Conservation (phyloP, 331 rosid genomes). For the Pyracantha coccinea region DNA sequence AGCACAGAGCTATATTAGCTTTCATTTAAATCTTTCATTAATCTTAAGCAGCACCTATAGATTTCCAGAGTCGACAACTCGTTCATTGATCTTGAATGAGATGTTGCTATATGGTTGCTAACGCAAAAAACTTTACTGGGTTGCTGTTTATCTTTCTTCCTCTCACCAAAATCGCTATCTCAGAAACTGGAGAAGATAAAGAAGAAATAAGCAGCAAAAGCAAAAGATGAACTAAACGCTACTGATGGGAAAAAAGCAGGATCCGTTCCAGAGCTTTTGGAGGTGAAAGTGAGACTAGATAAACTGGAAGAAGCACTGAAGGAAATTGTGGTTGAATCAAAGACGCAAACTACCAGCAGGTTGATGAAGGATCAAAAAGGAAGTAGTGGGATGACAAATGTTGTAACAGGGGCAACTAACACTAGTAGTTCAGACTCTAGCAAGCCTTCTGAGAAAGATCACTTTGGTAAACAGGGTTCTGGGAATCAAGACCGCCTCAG, state of each 20-base stretch:
- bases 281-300: slow-evolving; percentile 64
- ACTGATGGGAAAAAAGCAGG: slow-evolving; percentile 30
- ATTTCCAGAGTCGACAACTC: too few relatives aligned
- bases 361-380: slow-evolving; percentile 14
- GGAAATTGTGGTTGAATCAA: slow-evolving; percentile 58
- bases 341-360: slow-evolving; percentile 26
- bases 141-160: too few relatives aligned
- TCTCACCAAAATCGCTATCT: slow-evolving; percentile 6
- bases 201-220: slow-evolving; percentile 42
- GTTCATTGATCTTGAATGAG: too few relatives aligned
- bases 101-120: too few relatives aligned
- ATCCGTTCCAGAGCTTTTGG: slow-evolving; percentile 32
- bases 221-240: slow-evolving; percentile 2
- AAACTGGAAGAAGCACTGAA: slow-evolving; percentile 73
- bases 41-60: too few relatives aligned
- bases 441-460: slow-evolving; percentile 24
- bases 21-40: too few relatives aligned
- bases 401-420: slow-evolving; percentile 20
- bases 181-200: slow-evolving; percentile 68
- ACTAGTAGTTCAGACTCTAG: slow-evolving; percentile 16
- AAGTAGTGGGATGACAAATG: slow-evolving; percentile 20
- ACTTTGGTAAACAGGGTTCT: slow-evolving; percentile 17
- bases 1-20: too few relatives aligned
- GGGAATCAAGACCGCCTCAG: slow-evolving; percentile 17
- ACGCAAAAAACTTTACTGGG: too few relatives aligned